A percentile compares a stretch with the other conserved stretches of the same genome.
Evolutionary conservation across 2,329 filamentous ascomycete species (phyloP).

Genomic region (Aspergillus eucalypticola): DNA sequence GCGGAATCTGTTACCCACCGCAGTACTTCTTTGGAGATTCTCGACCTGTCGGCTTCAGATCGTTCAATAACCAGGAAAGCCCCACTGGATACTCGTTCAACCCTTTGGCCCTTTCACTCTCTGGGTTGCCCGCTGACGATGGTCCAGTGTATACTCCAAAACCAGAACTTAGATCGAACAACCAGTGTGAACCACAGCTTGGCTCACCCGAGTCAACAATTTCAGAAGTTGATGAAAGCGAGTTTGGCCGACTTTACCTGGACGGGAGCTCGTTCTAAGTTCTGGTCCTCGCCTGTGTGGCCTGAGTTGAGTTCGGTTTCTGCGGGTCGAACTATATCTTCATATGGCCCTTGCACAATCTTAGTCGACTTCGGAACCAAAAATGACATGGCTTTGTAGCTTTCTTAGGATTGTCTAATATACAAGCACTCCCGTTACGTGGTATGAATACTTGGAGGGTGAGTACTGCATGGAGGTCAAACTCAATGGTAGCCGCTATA

Average conservation of each 20-base stretch:
- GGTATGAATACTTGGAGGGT: constrained; percentile 3
- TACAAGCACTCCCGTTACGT: constrained; percentile 13
- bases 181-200: constrained; percentile 20
- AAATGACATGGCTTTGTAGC: background rate
- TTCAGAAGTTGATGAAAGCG: constrained; percentile 36
- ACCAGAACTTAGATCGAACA: constrained; percentile 13
- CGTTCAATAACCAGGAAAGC: constrained; percentile 28
- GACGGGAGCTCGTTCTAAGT: constrained; percentile 27
- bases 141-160: constrained; percentile 24
- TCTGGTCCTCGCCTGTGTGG: background rate
- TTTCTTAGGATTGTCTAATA: constrained; percentile 8
- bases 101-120: constrained; percentile 33
- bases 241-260: constrained; percentile 37
- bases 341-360: background rate
- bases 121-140: constrained; percentile 23
- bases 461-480: background rate
- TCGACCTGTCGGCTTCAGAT: constrained; percentile 23
- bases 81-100: constrained; percentile 34
- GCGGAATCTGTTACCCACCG: constrained; percentile 24
- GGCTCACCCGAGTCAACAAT: constrained; percentile 38
- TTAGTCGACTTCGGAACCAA: background rate
- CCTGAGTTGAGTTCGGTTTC: background rate
- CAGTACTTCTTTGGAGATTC: constrained; percentile 30
- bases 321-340: background rate
- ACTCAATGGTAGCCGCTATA: background rate